Evolutionary conservation across 2,329 filamentous ascomycete genomes (phyloP).

Genomic region (Penicillium sp.): DNA sequence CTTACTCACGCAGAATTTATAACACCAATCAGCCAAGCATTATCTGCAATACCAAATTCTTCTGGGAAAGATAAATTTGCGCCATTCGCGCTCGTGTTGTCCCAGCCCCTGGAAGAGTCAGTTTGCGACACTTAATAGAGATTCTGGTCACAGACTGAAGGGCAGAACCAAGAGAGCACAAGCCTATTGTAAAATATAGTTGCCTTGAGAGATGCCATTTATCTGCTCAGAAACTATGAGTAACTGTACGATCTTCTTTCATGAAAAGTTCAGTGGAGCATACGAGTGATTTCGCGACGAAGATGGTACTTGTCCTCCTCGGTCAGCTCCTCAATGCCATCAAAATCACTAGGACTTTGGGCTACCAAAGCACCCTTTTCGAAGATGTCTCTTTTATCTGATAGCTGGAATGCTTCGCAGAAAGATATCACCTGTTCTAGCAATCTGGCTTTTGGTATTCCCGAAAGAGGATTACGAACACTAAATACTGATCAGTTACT

Average conservation of each 20-base stretch:
- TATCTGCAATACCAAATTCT: constrained; percentile 36
- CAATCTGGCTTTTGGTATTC: too few species aligned
- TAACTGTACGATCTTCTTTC: too few species aligned
- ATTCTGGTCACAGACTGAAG: too few species aligned
- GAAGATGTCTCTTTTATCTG: too few species aligned
- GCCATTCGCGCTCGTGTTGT: constrained; percentile 50
- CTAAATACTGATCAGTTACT: too few species aligned
- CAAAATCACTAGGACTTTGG: too few species aligned
- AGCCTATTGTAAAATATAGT: constrained; percentile 31
- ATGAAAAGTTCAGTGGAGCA: not conserved
- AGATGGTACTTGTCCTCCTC: constrained; percentile 41
- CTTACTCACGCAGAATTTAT: constrained; percentile 45
- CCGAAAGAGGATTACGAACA: too few species aligned
- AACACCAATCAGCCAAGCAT: constrained; percentile 47
- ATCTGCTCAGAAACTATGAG: constrained; percentile 4
- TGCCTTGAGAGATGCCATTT: constrained; percentile 17
- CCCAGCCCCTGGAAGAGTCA: too few species aligned
- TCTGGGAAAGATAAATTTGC: constrained; percentile 48
- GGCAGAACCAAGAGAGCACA: constrained; percentile 49
- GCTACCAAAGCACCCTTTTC: too few species aligned
- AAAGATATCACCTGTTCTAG: too few species aligned
- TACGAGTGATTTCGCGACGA: constrained; percentile 18
- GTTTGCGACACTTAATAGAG: too few species aligned
- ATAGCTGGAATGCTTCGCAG: too few species aligned
- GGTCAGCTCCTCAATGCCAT: constrained; percentile 33